phyloP scores from a whole-genome alignment of 345 rosid genomes.

The Mallotus nudiflorus region DNA sequence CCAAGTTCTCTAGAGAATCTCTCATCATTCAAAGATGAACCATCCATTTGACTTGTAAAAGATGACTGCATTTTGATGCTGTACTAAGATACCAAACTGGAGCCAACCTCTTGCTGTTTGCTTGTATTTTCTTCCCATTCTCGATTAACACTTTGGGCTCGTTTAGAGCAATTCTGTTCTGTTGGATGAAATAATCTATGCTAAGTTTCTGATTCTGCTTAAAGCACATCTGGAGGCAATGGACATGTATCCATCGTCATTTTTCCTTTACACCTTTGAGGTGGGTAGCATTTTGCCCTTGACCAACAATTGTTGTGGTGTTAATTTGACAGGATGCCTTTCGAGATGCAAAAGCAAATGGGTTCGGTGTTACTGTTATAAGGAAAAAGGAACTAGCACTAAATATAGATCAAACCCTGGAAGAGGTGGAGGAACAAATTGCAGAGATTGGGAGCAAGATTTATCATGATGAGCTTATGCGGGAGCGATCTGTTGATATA shows the following conservation, averaged over 20 bases:
- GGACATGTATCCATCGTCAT: too few species aligned
- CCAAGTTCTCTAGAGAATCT: constrained; percentile 3
- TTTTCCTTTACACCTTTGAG: background rate
- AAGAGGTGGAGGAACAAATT: constrained; percentile 79
- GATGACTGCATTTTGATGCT: background rate
- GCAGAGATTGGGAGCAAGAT: constrained; percentile 83
- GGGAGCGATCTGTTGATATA: constrained; percentile 72
- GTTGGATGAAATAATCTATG: constrained; percentile 1
- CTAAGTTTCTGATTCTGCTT: too few species aligned
- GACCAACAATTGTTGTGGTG: background rate
- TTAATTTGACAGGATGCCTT: constrained; percentile 58
- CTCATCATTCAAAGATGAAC: background rate
- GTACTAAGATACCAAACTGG: background rate
- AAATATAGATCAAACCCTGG: constrained; percentile 75
- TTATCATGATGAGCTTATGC: constrained; percentile 75
- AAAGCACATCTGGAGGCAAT: too few species aligned
- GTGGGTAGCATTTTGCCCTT: background rate
- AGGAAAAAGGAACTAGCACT: constrained; percentile 72
- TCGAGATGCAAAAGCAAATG: constrained; percentile 84
- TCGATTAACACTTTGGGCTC: background rate
- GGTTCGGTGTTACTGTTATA: constrained; percentile 77
- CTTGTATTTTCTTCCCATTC: constrained; percentile 6
- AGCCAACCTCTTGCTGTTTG: background rate
- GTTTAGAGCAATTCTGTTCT: background rate
- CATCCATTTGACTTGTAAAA: background rate